Conservation (phyloP, 208 protist species). For the Crithidia mellificae region DNA sequence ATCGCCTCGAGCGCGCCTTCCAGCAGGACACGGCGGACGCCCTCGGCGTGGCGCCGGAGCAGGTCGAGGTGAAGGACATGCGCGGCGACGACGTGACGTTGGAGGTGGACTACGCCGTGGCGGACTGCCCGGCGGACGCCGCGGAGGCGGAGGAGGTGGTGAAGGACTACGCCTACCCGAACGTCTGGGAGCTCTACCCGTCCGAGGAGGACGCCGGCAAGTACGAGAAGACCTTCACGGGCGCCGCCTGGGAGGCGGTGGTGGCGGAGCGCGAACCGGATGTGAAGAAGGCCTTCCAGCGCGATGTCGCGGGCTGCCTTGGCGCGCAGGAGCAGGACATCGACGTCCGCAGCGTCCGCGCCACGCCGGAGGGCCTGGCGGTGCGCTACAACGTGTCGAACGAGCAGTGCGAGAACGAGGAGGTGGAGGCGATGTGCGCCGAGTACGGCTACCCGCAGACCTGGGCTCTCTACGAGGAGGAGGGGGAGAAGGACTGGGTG, state of each 20-base stretch:
- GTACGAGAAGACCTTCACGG: conserved; percentile 35
- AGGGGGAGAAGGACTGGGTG: conserved; percentile 29
- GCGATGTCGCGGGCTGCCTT: conserved; percentile 39
- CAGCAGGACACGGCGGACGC: conserved; percentile 39
- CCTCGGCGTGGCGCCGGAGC: conserved; percentile 30
- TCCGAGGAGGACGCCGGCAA: conserved; percentile 29
- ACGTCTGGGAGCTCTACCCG: conserved; percentile 46
- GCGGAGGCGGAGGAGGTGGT: conserved; percentile 33
- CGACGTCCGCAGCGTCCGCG: conserved; percentile 27
- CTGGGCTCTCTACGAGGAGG: conserved; percentile 51
- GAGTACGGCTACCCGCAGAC: conserved; percentile 43
- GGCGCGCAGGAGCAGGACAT: conserved; percentile 21
- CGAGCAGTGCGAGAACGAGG: conserved; percentile 8
- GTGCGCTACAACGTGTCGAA: conserved; percentile 47
- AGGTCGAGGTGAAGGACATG: conserved; percentile 35
- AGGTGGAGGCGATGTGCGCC: conserved; percentile 30
- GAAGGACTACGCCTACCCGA: conserved; percentile 49
- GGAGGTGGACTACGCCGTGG: conserved; percentile 40
- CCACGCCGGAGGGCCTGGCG: conserved; percentile 26
- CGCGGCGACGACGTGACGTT: conserved; percentile 20
- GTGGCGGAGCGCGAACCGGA: conserved; percentile 17
- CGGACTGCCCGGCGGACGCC: conserved; percentile 30
- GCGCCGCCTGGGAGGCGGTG: conserved; percentile 30
- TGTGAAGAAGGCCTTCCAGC: conserved; percentile 43
- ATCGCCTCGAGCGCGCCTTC: conserved; percentile 40